phyloP scores from a whole-genome alignment of 2,329 filamentous ascomycete species.

The Aspergillus japonicus region DNA sequence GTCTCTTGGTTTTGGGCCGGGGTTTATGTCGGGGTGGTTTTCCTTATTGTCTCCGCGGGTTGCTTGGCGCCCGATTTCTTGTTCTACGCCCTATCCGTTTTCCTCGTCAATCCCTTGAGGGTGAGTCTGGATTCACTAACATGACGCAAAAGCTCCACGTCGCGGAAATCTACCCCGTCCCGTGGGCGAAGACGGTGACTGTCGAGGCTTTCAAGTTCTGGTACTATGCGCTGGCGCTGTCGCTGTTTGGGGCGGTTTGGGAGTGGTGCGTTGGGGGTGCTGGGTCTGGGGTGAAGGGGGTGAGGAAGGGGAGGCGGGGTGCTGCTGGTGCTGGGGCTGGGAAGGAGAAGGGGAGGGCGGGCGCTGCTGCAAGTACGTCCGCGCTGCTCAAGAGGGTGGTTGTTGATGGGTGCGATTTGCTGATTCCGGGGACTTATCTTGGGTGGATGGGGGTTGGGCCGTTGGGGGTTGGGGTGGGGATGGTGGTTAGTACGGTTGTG shows the following conservation, averaged over 20 bases:
- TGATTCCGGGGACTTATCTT: conserved; percentile 60
- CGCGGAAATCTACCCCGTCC: conserved; percentile 50
- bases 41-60: too few species aligned
- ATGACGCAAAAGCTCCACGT: conserved; percentile 39
- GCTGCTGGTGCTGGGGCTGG: neutral
- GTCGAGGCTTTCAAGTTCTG: conserved; percentile 67
- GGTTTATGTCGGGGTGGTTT: too few species aligned
- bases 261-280: conserved; percentile 14
- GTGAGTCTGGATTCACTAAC: conserved; percentile 24
- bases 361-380: neutral
- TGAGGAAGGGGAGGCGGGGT: conserved; percentile 25
- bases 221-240: conserved; percentile 62
- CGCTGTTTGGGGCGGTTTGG: conserved; percentile 40
- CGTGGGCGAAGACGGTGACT: conserved; percentile 49
- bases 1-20: too few species aligned
- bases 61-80: too few species aligned
- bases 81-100: neutral
- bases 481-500: conserved; percentile 62
- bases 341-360: neutral
- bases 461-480: conserved; percentile 56
- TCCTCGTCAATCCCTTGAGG: too few species aligned
- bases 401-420: conserved; percentile 61
- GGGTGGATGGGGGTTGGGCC: conserved; percentile 59
- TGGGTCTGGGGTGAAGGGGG: conserved; percentile 18
- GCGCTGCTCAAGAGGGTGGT: conserved; percentile 51